Conservation (phyloP, 495 filamentous ascomycete genomes). For the Hypoxylon intermedium region DNA sequence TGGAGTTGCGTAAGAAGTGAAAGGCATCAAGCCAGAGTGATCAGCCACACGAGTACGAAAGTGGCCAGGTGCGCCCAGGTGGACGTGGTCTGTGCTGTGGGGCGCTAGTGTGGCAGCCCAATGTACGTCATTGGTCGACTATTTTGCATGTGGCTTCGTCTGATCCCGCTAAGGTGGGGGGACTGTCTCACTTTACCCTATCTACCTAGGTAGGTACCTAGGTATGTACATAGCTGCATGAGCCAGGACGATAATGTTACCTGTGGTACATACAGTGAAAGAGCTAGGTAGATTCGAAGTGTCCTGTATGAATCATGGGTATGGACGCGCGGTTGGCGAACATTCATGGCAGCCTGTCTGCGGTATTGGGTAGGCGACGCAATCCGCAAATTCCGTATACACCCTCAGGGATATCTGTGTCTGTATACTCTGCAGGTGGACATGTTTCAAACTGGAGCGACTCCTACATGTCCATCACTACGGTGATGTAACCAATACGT, state of each 20-base stretch:
- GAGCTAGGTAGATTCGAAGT: no score
- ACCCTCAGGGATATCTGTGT: constrained; percentile 7
- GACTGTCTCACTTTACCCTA: background rate
- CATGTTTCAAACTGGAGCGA: constrained; percentile 5
- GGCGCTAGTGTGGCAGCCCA: constrained; percentile 14
- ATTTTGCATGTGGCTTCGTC: constrained; percentile 35
- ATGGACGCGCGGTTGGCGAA: constrained; percentile 8
- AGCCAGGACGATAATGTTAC: no score
- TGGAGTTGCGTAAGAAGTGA: constrained; percentile 8
- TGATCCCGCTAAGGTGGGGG: constrained; percentile 32
- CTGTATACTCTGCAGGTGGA: constrained; percentile 9
- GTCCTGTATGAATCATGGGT: background rate
- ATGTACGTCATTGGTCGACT: constrained; percentile 26
- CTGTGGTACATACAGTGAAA: no score
- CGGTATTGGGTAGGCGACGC: constrained; percentile 7
- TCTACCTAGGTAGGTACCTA: no score
- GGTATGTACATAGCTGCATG: no score
- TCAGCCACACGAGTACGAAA: constrained; percentile 32
- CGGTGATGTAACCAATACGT: constrained; percentile 20
- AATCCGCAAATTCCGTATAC: constrained; percentile 3
- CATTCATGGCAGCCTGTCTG: constrained; percentile 14
- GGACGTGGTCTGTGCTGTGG: constrained; percentile 34
- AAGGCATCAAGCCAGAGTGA: constrained; percentile 28
- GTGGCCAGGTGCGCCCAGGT: no score
- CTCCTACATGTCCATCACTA: background rate